Evolutionary conservation across 768 basidiomycete species (phyloP), one percentile per base, ranked within the genome.

Genomic region (Boletus patriciae): DNA sequence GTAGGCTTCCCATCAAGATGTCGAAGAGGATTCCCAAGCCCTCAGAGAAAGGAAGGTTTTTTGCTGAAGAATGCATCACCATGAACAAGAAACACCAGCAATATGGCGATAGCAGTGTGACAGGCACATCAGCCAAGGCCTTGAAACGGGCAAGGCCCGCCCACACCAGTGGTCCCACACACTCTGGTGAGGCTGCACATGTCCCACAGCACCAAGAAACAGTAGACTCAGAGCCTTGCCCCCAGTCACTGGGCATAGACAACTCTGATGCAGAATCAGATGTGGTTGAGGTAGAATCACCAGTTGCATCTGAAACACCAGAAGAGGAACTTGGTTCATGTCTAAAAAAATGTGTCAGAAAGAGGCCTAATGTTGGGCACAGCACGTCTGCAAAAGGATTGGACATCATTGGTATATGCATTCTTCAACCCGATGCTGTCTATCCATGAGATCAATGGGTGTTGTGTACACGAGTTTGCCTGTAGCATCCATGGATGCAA

Each of bases 331-430:
- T 27, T 27, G 27, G 27, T 27, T 27, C 6, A 6, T 27, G 27
- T 27, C 27, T 27, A 27, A 27, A 27, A 27, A 27, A 27, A n/a
- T 27, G 6, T 27, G 6, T 27, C 27, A 27, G 27, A 27, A 27
- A 27, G 27, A 27, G 27, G 27, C 38, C 19, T 40, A 40, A 0
- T 11, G 3, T 40, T 40, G 11, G 38, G n/a, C 10, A 19, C 21
- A 42, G 41, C 21, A 37, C 7, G 11, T 21, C 36, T 25, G 31
- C 15, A 25, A 13, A 67, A 66, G 38, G 61, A 71, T 4, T 76
- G 74, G 71, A 69, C 55, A 2, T 62, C 72, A 49, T 66, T 71
- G 0, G 54, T 74, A 15, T 78, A 78, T 64, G 70, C 66, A 0
- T 76, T 76, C 63, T 77, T 70, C 44, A 37, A 72, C 2, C 65